Base-by-base conservation (phyloP, 495 filamentous ascomycete species). In the Penicillium ucsense region DNA sequence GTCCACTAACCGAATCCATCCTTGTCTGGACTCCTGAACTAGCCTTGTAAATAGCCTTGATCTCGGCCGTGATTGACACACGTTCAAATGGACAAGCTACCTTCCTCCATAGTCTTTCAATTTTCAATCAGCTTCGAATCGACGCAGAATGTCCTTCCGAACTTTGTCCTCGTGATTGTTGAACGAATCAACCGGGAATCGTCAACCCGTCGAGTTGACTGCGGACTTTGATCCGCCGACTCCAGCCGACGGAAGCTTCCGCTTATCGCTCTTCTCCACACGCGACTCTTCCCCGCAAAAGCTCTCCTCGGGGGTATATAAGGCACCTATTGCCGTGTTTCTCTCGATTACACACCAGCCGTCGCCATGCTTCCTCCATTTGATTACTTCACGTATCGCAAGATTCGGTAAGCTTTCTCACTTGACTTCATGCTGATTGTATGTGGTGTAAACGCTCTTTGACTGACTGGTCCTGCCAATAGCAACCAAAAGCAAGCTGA, bases 401-500 rank as follows among this genome's bases (percentile, higher is more conserved):
- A 65, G 35, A 67, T 68, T 40, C 73, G 79, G 79, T 81, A 64
- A 50, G 54, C 12, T 7, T 29, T 32, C 10, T 11, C 41, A 9
- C 27, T 3, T 3, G 6, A 30, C n/a, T 48, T 46, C 29, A 20
- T 4, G 9, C 32, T 5, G 2, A 34, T 4, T 9, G 33, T 8
- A 8, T 4, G 11, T 27, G 20, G 38, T 5, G 28, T 40, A 42
- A 31, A 48, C 20, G 37, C 8, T 32, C 20, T 4, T 20, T 20
- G 20, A 20, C 20, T 20, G 20, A 20, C 20, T 20, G 20, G 20
- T 20, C 20, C 20, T 20, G 20, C 20, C 20, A 20, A 44, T 53
- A 97, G 92, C 69, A 74, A 78, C 59, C 74, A 76, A 54, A 98
- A 98, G 71, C 86, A 91, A 60, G 55, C 73, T 35, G 80, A 92